Base-by-base conservation (phyloP, 73 alveolate species). In the Paraurostyla sp. region DNA sequence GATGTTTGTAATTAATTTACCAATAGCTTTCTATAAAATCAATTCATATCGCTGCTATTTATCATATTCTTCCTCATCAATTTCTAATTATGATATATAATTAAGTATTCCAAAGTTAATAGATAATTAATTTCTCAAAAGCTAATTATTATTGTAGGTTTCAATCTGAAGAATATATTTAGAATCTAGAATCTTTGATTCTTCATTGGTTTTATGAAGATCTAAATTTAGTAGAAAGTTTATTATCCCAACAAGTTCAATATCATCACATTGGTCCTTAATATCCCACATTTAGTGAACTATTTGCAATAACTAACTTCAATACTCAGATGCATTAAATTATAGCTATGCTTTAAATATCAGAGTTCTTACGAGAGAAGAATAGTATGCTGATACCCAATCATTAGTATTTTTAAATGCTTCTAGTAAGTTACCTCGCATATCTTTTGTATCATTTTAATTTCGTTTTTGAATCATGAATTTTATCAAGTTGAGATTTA, bases 271-370 rank as follows among this genome's bases (percentile, higher is more conserved):
- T 25, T 20, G 4, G 22, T 59, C 76, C 32, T 59, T 59, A 30
- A 59, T 30, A 18, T 59, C 76, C 76, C 76, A 59, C 49, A 59
- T 25, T 27, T 59, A 30, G 11, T 59, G 76, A n/a, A 59, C 25
- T 59, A 59, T 30, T 16, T 59, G 51, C 32, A 59, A 27, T 30
- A 59, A 30, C 11, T 59, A 59, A 59, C 76, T 4, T n/a, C 76
- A 4, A 59, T 59, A 27, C 23, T 59, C 76, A 20, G 42, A 23
- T 30, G 4, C 4, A 18, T 30, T 25, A 59, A 59, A 59, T 2
- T 7, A 11, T 7, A 27, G 27, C 7, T 9, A 11, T 7, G 22
- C 32, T 4, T 59, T 25, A 27, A 27, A 30, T 4, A 59, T 7
- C 9, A 59, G 22, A 22, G 43, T 59, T 20, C 23, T 11, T 27